Base-by-base conservation (phyloP, 2,329 filamentous ascomycete genomes). In the Phyllosticta citribraziliensis region DNA sequence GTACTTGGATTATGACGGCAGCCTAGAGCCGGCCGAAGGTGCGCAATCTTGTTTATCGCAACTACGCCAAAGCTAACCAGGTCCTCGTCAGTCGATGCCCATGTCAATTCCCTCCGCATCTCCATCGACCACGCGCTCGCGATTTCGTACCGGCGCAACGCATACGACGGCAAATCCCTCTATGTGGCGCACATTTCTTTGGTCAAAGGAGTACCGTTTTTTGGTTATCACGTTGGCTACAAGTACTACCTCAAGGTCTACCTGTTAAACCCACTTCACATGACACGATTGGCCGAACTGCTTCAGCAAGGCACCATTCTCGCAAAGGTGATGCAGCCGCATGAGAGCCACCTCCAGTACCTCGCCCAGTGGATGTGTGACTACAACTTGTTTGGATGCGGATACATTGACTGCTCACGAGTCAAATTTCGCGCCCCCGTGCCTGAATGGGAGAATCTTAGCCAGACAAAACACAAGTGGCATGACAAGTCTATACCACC, bases 321-420 rank as follows among this genome's bases (percentile, higher is more conserved):
- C 83, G 89, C 89, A 70, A 84, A 83, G 63, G 82, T 84, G 24
- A 88, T 99, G 52, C 93, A 97, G 70, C 93, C 94, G 0, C 96
- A 94, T 70, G 94, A 99, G 75, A 91, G 89, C 19, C 95, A 99
- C 72, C 74, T 97, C 64, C 91, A 96, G 70, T 97, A 92, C 71
- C 77, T 97, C 9, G 80, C 94, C 10, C 95, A 99, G 74, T 99
- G 95, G 84, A 97, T 99, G 94, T 88, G 88, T 65, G 95, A 99
- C 73, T 99, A 95, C 78, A 99, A 97, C 70, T 79, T 99, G 66
- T 97, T 96, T 72, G 95, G 95, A 6, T 99, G 94, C 70, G 87
- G 85, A 61, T 95, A 93, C 68, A 85, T 97, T 65, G 84, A 93
- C 62, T 88, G 85, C 56, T 79, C 79, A 10, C 88, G 84, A 64